phyloP scores from a whole-genome alignment of 2,329 filamentous ascomycete species.

The Colletotrichum sidae region DNA sequence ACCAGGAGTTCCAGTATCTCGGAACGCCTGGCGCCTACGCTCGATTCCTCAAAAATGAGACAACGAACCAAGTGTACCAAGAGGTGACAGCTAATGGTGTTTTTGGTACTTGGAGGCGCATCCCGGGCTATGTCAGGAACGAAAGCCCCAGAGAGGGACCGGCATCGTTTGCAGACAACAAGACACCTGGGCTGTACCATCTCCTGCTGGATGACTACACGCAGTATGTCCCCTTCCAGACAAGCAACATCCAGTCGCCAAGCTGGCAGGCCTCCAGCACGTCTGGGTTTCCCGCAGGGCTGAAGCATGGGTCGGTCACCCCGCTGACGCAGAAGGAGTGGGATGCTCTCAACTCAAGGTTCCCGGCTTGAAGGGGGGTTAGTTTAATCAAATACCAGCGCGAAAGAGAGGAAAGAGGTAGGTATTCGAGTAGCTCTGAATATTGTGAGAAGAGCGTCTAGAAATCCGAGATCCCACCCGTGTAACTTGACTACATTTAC shows the following conservation, averaged over 20 bases:
- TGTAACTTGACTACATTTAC: too few relatives aligned
- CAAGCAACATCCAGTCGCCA: constrained; percentile 49
- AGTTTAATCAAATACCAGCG: too few relatives aligned
- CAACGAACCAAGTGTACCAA: constrained; percentile 59
- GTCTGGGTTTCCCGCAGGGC: constrained; percentile 52
- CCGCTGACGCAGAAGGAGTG: constrained; percentile 55
- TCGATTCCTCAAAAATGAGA: constrained; percentile 64
- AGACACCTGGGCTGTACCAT: constrained; percentile 49
- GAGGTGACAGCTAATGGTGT: constrained; percentile 57
- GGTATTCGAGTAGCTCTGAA: too few relatives aligned
- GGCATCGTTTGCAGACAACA: constrained; percentile 51
- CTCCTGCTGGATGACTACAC: constrained; percentile 58
- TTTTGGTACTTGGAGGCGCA: constrained; percentile 60
- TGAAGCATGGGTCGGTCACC: constrained; percentile 62
- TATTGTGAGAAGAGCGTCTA: too few relatives aligned
- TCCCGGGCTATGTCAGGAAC: constrained; percentile 48
- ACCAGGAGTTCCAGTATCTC: constrained; percentile 60
- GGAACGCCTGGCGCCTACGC: constrained; percentile 53
- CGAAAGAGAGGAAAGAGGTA: too few relatives aligned
- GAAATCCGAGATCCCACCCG: too few relatives aligned
- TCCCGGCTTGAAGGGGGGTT: constrained; percentile 1
- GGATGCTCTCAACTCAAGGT: constrained; percentile 43
- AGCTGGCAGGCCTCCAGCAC: constrained; percentile 52
- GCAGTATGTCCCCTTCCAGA: constrained; percentile 58
- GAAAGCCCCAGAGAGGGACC: constrained; percentile 51